phyloP scores from a whole-genome alignment of 2,329 filamentous ascomycete genomes.

The Talaromyces albobiverticillius region DNA sequence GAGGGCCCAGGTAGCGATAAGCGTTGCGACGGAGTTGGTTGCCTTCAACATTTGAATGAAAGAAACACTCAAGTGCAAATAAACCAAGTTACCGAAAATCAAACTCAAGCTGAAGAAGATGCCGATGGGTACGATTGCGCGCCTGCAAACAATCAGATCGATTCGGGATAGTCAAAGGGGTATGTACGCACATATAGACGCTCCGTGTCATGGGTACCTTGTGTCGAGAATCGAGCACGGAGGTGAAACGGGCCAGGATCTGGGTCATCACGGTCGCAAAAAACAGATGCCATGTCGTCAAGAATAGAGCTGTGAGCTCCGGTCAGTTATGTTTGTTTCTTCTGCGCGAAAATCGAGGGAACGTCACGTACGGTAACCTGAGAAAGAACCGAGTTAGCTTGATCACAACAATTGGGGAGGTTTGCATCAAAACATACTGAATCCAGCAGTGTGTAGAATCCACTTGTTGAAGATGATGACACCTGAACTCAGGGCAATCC shows the following conservation, averaged over 20 bases:
- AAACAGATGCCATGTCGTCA: conserved; percentile 92
- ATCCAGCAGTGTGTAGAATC: conserved; percentile 81
- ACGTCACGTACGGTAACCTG: conserved; percentile 5
- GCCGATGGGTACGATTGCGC: conserved; percentile 91
- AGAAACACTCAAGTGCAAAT: conserved; percentile 89
- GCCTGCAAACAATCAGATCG: conserved; percentile 28
- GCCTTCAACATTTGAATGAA: conserved; percentile 84
- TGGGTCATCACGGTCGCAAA: conserved; percentile 96
- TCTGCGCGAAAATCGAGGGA: neutral
- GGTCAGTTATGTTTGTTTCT: neutral
- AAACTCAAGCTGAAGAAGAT: conserved; percentile 93
- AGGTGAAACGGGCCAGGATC: conserved; percentile 83
- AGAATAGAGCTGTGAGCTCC: conserved; percentile 49
- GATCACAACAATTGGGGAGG: neutral
- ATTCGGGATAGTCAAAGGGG: neutral
- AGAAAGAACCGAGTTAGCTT: neutral
- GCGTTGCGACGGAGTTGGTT: conserved; percentile 88
- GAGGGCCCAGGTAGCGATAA: conserved; percentile 83
- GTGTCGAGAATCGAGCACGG: conserved; percentile 87
- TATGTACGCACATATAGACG: conserved; percentile 63
- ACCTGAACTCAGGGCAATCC: conserved; percentile 88
- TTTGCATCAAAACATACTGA: conserved; percentile 59
- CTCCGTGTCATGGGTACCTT: conserved; percentile 95
- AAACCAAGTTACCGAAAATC: conserved; percentile 94
- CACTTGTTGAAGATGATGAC: conserved; percentile 99